Evolutionary conservation across 495 filamentous ascomycete genomes (phyloP).

Genomic region (Podospora pseudoanserina): DNA sequence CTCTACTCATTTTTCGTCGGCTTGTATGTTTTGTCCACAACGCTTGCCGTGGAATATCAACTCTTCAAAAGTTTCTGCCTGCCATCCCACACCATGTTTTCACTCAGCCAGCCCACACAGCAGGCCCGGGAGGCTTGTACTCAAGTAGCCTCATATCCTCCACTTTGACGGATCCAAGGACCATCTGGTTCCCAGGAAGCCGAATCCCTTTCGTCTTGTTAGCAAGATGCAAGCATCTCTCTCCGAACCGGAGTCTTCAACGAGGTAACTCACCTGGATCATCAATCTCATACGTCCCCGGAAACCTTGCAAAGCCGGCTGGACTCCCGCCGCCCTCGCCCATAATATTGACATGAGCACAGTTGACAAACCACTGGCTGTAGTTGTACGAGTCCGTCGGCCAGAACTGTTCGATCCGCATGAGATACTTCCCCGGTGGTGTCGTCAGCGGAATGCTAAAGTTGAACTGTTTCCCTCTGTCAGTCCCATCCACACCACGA

Average conservation of each 20-base stretch:
- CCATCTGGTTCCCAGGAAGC: slow-evolving; percentile 9
- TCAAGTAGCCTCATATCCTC: slow-evolving; percentile 18
- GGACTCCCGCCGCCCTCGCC: slow-evolving; percentile 14
- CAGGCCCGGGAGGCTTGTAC: slow-evolving; percentile 21
- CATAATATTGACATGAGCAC: slow-evolving; percentile 21
- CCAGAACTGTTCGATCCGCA: slow-evolving; percentile 45
- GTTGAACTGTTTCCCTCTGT: slow-evolving; percentile 20
- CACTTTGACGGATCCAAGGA: slow-evolving; percentile 7
- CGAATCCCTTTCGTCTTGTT: slow-evolving; percentile 5
- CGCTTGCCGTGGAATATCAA: too few species aligned
- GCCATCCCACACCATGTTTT: not conserved
- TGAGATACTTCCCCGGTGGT: slow-evolving; percentile 44
- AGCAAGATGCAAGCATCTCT: not conserved
- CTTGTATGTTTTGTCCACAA: too few species aligned
- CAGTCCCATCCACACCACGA: not conserved
- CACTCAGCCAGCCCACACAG: slow-evolving; percentile 21
- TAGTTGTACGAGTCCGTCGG: slow-evolving; percentile 16
- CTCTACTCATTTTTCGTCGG: too few species aligned
- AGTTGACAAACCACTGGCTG: slow-evolving; percentile 24
- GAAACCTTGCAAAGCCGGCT: slow-evolving; percentile 17
- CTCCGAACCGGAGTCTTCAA: too few species aligned
- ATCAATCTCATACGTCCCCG: slow-evolving; percentile 16
- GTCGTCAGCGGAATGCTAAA: slow-evolving; percentile 37
- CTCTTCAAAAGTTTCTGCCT: too few species aligned
- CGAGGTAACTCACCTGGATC: slow-evolving; percentile 16